Evolutionary conservation across 345 rosid genomes (phyloP), one percentile per base, ranked within the genome.

Genomic region (Citropsis articulata): DNA sequence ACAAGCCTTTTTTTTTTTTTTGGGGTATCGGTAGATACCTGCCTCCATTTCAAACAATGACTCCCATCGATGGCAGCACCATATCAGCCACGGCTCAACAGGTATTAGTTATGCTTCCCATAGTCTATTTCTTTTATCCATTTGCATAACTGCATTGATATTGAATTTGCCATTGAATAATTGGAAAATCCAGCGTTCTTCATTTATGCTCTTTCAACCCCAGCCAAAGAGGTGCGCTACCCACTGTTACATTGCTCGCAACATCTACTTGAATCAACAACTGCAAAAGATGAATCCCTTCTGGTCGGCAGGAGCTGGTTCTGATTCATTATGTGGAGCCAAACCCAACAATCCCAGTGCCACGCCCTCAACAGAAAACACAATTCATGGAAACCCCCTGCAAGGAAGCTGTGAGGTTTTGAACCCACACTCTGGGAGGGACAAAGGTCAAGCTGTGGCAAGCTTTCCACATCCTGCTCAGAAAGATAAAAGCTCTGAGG

Each of bases 231-330:
- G 86, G 73, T 90, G 94, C 56, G 81, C 89, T 75, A 84, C 88
- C 75, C 94, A 90, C 76, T 74, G 77, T 73, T 77, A 84, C 82
- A 87, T 90, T 81, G 92, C 94, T 69, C 83, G 78, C 56, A 90
- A 82, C 73, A 85, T 90, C 80, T 89, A 72, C 61, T 81, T 78
- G 69, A 86, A 86, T 80, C 94, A 87, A 86, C 89, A 89, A 33
- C 77, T 80, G 16, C 22, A 77, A 65, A 84, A 83, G 85, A 79
- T 79, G 83, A 89, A 79, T 60, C 83, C 79, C 53, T 82, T 73
- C 79, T 83, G 86, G 84, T 80, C 83, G 61, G 79, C 90, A 22
- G 71, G 79, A 75, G 63, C 82, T 48, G 82, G 70, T 82, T 81
- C 86, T 75, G 75, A 80, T 55, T 50, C 82, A 64, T 35, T 71